phyloP scores from a whole-genome alignment of 2,329 filamentous ascomycete species.

The Apiospora pterosperma region DNA sequence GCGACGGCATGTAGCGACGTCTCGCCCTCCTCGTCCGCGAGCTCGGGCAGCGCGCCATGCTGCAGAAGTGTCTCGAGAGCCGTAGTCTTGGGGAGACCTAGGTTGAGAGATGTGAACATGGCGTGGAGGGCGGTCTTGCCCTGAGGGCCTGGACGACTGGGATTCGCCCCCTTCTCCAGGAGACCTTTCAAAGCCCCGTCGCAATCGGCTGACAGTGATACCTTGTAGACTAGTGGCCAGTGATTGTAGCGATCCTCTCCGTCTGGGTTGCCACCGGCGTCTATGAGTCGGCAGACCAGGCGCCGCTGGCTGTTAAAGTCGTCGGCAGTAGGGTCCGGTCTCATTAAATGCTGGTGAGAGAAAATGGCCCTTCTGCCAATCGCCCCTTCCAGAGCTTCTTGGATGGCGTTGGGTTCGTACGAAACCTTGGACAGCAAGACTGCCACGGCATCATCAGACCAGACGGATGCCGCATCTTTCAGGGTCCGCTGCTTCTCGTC shows the following conservation, averaged over 20 bases:
- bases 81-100: not conserved
- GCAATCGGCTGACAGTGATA: not conserved
- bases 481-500: not conserved
- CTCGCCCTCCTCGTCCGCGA: not conserved
- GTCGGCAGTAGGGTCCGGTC: not conserved
- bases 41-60: not conserved
- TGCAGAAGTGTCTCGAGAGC: not conserved
- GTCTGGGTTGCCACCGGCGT: not conserved
- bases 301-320: not conserved
- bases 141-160: not conserved
- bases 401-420: not conserved
- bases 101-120: not conserved
- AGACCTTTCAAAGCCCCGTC: not conserved
- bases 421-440: not conserved
- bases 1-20: not conserved
- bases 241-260: not conserved
- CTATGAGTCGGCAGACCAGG: not conserved
- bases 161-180: not conserved
- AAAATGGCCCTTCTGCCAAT: not conserved
- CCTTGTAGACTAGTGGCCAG: not conserved
- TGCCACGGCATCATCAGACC: not conserved
- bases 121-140: not conserved
- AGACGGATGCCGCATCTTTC: not conserved
- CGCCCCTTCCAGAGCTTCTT: not conserved
- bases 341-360: not conserved